A percentile compares a stretch with the other conserved stretches of the same genome.
These are phyloP conservation scores for Fusarium newnesense DNA, from an alignment of 2,329 filamentous ascomycete species.

Conservation along the genomic window DNA sequence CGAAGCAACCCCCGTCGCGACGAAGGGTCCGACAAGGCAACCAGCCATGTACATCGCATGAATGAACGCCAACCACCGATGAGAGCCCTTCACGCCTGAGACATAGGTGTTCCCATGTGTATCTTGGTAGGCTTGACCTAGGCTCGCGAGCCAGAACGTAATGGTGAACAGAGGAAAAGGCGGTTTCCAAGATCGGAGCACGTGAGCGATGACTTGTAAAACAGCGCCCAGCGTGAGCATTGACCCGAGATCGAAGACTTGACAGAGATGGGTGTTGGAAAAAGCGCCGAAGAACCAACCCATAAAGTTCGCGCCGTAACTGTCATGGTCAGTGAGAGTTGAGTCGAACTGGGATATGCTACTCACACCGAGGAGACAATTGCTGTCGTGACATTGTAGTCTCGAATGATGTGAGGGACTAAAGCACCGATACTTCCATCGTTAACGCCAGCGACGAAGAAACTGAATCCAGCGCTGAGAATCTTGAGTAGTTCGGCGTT, in stretches of 20 bases:
- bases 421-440: slow-evolving; percentile 72
- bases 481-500: slow-evolving; percentile 55
- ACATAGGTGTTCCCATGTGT: slow-evolving; percentile 72
- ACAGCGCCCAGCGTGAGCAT: slow-evolving; percentile 66
- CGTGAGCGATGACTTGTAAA: slow-evolving; percentile 65
- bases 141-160: slow-evolving; percentile 66
- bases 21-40: slow-evolving; percentile 66
- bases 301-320: slow-evolving; percentile 66
- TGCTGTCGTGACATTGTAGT: slow-evolving; percentile 64
- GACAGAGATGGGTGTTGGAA: slow-evolving; percentile 63
- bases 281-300: slow-evolving; percentile 70
- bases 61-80: slow-evolving; percentile 71
- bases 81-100: slow-evolving; percentile 59
- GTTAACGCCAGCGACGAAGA: slow-evolving; percentile 73
- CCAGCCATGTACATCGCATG: slow-evolving; percentile 71
- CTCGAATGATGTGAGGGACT: slow-evolving; percentile 69
- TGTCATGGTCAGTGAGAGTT: slow-evolving; percentile 22
- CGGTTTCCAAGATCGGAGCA: slow-evolving; percentile 65
- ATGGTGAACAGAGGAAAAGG: slow-evolving; percentile 66
- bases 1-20: slow-evolving; percentile 61
- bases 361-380: slow-evolving; percentile 61
- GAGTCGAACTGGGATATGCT: not conserved
- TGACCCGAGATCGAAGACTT: slow-evolving; percentile 64
- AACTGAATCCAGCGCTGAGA: slow-evolving; percentile 66
- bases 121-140: slow-evolving; percentile 73